Evolutionary conservation across 169 alveolate genomes (phyloP), one percentile per base, ranked within the genome.

Genomic region (Plasmodium billcollinsi): DNA sequence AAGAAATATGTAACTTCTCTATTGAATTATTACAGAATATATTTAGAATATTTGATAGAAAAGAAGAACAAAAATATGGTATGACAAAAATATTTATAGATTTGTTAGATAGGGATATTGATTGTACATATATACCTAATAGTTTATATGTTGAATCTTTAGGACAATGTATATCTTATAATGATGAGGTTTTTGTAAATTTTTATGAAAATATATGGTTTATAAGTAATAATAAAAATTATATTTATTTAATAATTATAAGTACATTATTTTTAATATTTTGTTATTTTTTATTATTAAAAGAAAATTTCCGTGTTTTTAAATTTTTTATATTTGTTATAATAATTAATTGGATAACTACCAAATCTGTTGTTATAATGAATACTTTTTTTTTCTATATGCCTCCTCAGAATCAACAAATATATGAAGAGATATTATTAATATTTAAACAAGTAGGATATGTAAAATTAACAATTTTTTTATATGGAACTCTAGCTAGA

Each of bases 181-280:
- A 69, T 69, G 71, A 69, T 56, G 24, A 80, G 2, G 73, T 80
- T 7, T 33, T 69, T 21, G 83, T 69, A 18, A 80, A 80, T 21
- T 80, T 80, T 56, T 80, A 80, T 69, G 90, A 80, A 67, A 80
- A 69, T 54, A 33, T 80, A 20, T 80, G 90, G 90, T 80, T 80
- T 26, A 80, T 80, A 33, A 62, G 90, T 29, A 80, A 80, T 69
- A 62, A 69, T 18, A 63, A 67, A 5, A 80, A 80, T 80, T 80
- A 69, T 61, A 52, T 80, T 12, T 80, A 80, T 50, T 12, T 80
- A 21, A 80, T 80, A 18, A 20, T 66, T 5, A 80, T 80, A 67
- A 56, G 83, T 20, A 67, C 83, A 3, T 6, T 80, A 39, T 80
- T 80, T 62, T 33, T 80, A 24, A 15, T 66, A 33, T 80, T 80